These are phyloP conservation scores for Cercospora janseana DNA, from an alignment of 2,329 filamentous ascomycete species.

Conservation along the genomic window DNA sequence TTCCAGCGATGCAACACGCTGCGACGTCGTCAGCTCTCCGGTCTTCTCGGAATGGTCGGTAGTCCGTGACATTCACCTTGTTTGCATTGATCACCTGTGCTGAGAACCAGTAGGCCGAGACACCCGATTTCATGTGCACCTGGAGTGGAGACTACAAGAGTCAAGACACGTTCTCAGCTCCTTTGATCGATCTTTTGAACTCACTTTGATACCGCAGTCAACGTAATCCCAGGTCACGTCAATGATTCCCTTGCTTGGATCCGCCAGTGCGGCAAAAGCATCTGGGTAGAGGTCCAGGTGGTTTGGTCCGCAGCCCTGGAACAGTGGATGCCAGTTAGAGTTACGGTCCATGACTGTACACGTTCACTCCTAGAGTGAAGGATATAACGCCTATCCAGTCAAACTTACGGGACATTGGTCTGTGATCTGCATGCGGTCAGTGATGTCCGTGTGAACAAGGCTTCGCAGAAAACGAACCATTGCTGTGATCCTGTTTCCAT, in stretches of 20 bases:
- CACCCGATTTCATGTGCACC: constrained; percentile 55
- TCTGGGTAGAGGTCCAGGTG: constrained; percentile 57
- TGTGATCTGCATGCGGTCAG: constrained; percentile 45
- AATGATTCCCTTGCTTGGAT: constrained; percentile 49
- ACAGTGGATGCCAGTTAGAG: no score
- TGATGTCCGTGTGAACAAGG: no score
- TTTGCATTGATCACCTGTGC: constrained; percentile 67
- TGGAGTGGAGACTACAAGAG: constrained; percentile 38
- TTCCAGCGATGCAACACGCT: constrained; percentile 23
- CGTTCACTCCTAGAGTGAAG: no score
- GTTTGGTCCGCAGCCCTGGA: constrained; percentile 53
- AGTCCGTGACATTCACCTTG: constrained; percentile 20
- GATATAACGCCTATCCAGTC: no score
- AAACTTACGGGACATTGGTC: constrained; percentile 61
- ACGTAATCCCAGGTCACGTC: constrained; percentile 52
- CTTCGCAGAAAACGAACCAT: constrained; percentile 52
- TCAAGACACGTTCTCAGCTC: background rate
- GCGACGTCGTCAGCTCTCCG: background rate
- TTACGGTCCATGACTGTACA: no score
- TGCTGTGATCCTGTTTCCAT: constrained; percentile 55
- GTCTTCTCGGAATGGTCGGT: background rate
- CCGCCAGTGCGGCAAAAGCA: constrained; percentile 51
- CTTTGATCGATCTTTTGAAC: background rate
- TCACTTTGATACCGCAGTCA: constrained; percentile 50
- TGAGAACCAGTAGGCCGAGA: constrained; percentile 55